phyloP scores from a whole-genome alignment of 2,329 filamentous ascomycete genomes.

The Xylaria sp. region DNA sequence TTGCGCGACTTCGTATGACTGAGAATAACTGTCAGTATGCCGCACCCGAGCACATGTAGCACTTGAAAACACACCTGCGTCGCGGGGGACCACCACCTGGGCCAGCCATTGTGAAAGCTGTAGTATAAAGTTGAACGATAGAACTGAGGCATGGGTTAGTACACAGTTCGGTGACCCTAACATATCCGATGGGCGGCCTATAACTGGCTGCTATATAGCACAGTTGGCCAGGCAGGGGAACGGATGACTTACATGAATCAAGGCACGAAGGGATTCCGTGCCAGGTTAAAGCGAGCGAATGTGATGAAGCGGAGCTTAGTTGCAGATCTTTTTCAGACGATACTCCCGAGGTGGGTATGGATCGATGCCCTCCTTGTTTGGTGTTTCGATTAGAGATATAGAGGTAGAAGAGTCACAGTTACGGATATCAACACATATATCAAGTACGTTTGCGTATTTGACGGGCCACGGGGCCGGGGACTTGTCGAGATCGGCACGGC shows the following conservation, averaged over 20 bases:
- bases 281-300: constrained; percentile 37
- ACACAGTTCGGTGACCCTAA: constrained; percentile 6
- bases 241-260: constrained; percentile 33
- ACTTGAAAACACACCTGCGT: constrained; percentile 54
- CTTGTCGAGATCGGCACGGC: constrained; percentile 10
- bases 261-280: constrained; percentile 32
- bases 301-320: constrained; percentile 28
- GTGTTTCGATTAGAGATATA: constrained; percentile 18
- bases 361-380: constrained; percentile 22
- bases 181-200: neutral
- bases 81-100: constrained; percentile 91
- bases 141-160: constrained; percentile 38
- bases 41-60: neutral
- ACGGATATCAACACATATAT: constrained; percentile 23
- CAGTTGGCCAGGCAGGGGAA: constrained; percentile 1
- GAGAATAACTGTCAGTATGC: constrained; percentile 32
- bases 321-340: constrained; percentile 31
- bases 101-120: constrained; percentile 73
- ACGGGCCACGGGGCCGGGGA: constrained; percentile 3
- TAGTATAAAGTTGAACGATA: constrained; percentile 39
- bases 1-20: constrained; percentile 99
- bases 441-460: constrained; percentile 7
- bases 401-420: constrained; percentile 5
- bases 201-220: neutral
- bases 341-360: constrained; percentile 19